Evolutionary conservation across 2,329 filamentous ascomycete species (phyloP), one percentile per base, ranked within the genome.

Genomic region (Escovopsis sp.): DNA sequence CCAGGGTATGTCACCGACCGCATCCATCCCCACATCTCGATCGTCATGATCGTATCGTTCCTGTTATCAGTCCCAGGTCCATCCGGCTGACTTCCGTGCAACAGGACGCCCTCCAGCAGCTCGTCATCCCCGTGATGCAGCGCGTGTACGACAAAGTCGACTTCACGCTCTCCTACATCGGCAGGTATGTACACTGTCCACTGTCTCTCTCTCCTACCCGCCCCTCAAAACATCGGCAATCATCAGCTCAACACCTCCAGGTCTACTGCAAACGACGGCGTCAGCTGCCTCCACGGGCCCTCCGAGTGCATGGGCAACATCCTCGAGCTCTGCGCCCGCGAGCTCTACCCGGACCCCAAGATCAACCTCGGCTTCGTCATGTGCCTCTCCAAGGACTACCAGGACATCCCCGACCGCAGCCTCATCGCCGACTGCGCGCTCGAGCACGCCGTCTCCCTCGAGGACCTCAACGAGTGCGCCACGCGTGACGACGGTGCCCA

Each of bases 261-360:
- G 53, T 80, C 64, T 64, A 79, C 83, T 40, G 70, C 80, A 48
- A 82, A 91, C 53, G 85, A 88, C 53, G 88, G 86, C 43, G 80
- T 96, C 46, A 69, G 77, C 32, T 98, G 91, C 68, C 89, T 72
- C 65, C 91, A 98, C 59, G 91, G 91, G 7, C 83, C 87, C 5
- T 72, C 72, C 36, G 91, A 98, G 65, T 98, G 74, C 60, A 76
- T 96, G 54, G 91, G 91, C 47, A 87, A 98, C 64, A 94, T 94
- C 58, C 70, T 98, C 61, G 82, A 94, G 59, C 81, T 98, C 40
- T 98, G 91, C 64, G 88, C 88, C 32, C 80, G 80, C 45, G 70
- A 82, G 48, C 72, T 91, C 30, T 91, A 91, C 56, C 83, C 85
- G 28, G 79, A 88, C 50, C 84, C 85, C 30, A 91, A 94, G 63